Evolutionary conservation across 2,329 filamentous ascomycete genomes (phyloP), one percentile per base, ranked within the genome.

Genomic region (Clarireedia homoeocarpa): DNA sequence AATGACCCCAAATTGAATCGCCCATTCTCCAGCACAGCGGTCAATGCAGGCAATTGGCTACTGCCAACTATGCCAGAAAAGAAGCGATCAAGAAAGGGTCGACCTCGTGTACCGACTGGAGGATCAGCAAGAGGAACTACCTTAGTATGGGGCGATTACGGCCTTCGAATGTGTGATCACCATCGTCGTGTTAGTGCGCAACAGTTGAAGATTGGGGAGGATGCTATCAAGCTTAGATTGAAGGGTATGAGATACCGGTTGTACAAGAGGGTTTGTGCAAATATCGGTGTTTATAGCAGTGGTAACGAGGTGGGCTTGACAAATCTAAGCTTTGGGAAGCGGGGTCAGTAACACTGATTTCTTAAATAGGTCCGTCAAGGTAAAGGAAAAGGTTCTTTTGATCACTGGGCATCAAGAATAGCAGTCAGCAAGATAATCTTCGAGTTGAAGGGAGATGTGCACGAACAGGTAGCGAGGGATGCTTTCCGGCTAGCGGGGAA

Each of bases 311-410:
- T 86, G 67, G 64, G 80, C 39, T 44, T n/a, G 27, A 38, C 15
- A 17, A 17, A 27, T 45, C 5, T 14, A 36, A 36, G 46, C 17
- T 45, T n/a, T 15, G 12, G 14, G 10, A 24, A 14, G 30, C 17
- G 36, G 36, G n/a, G 14, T 36, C 44, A 17, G 38, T 40, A 40
- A 40, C n/a, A 14, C 38, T 57, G 63, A 58, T 64, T 34, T 27
- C 23, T 36, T 54, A 53, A 48, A 6, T 62, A 86, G 83, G 87
- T 90, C 71, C 87, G 94, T 81, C 99, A 99, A 95, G 94, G 94
- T 71, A 99, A 97, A 75, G 94, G 94, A 74, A 99, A 99, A 72
- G 94, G 94, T 65, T 88, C 86, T 60, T 97, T 99, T 70, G 94
- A 99, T 71, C 89, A 95, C 70, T 99, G 94, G 94, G 91, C 92